phyloP scores from a whole-genome alignment of 768 basidiomycete species.

The Suillus tomentosus region DNA sequence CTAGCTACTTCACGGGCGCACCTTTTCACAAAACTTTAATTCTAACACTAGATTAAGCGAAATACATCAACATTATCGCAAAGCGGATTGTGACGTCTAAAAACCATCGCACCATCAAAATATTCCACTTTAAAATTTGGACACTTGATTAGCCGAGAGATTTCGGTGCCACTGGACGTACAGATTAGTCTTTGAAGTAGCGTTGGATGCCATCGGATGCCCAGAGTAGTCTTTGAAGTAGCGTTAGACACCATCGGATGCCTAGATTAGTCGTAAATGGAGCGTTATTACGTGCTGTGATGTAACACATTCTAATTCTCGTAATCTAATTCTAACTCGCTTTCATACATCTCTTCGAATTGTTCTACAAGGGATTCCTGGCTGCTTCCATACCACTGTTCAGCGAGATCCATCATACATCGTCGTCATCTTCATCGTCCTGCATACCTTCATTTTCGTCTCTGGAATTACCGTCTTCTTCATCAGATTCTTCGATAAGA shows the following conservation, averaged over 20 bases:
- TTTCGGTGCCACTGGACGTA: too few species aligned
- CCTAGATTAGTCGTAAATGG: background rate
- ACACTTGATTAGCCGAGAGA: background rate
- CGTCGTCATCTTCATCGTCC: background rate
- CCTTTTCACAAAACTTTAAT: background rate
- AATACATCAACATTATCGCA: background rate
- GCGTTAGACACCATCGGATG: background rate
- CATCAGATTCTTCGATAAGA: too few species aligned
- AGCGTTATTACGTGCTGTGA: background rate
- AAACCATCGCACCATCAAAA: background rate
- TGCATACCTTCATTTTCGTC: background rate
- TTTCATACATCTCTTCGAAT: background rate
- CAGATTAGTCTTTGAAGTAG: too few species aligned
- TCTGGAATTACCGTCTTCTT: too few species aligned
- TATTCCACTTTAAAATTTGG: background rate
- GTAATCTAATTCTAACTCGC: background rate
- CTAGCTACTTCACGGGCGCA: too few species aligned
- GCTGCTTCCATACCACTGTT: background rate
- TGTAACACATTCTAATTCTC: background rate
- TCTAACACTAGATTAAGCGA: background rate
- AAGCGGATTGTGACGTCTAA: too few species aligned
- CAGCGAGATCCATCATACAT: background rate
- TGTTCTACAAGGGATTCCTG: background rate
- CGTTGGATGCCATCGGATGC: too few species aligned
- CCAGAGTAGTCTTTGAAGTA: too few species aligned